Evolutionary conservation across 139 green algal genomes (phyloP), one percentile per base, ranked within the genome.

Genomic region (Gonium pectorale): DNA sequence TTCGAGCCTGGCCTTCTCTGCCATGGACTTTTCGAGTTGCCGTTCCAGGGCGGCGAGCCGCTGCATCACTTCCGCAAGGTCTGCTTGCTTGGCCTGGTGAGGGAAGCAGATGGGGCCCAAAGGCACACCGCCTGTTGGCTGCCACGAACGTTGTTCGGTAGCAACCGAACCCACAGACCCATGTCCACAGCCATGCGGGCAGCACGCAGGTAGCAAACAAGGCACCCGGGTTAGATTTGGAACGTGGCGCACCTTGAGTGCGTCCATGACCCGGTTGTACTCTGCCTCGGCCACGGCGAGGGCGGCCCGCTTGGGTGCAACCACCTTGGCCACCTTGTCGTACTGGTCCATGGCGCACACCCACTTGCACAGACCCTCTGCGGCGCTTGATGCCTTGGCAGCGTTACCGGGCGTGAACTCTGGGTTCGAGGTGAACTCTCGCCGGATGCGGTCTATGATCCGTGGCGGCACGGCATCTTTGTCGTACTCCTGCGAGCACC

Each of bases 311-410:
- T 96, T 96, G 37, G 94, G 94, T 3, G 92, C 94, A 73, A 96
- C 94, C 71, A 95, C 90, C 90, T 95, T 94, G 63, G 92, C 92
- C 79, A 96, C 93, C 83, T 93, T 93, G 80, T 97, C 92, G 72
- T 97, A 97, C 38, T 81, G 91, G 77, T 91, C 91, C 94, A 97
- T 97, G 60, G 94, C 94, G 75, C 92, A 91, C 59, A 95, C 93
- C 94, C 94, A 97, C 86, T 94, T 95, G 88, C 93, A 96, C 78
- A 96, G 92, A 9, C 91, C 92, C 86, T 94, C 89, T 26, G 92
- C 91, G 24, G 92, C 92, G 26, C 94, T 85, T 24, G 93, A 94
- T 2, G 90, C 93, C 81, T 93, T 89, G 68, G 87, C 89, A 0
- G 93, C 90, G 31, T 92, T 93, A 31, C 83, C 82, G 31, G 92